Evolutionary conservation across 495 filamentous ascomycete genomes (phyloP).

Genomic region (Apodospora peruviana): DNA sequence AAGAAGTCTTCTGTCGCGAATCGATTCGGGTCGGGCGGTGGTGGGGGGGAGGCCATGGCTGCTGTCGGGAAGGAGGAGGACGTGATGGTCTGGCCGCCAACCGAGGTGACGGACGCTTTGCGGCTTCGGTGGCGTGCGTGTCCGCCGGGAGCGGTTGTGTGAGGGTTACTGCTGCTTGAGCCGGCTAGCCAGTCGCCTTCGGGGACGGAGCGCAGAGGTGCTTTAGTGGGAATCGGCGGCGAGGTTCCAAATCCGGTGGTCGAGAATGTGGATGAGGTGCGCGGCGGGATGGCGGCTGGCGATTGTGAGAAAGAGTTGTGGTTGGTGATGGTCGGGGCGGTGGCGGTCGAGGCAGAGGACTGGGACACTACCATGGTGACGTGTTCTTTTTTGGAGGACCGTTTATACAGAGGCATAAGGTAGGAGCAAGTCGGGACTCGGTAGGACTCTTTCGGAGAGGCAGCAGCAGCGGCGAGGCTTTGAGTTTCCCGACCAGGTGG

Average conservation of each 20-base stretch:
- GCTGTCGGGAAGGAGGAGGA: background rate
- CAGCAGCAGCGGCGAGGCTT: too few species aligned
- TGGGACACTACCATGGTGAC: constrained; percentile 22
- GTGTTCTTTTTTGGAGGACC: constrained; percentile 18
- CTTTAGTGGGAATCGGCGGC: constrained; percentile 28
- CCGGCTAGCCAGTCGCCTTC: constrained; percentile 50
- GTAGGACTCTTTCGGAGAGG: too few species aligned
- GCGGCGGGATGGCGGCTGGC: constrained; percentile 65
- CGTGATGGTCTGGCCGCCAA: constrained; percentile 17
- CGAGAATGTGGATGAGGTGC: constrained; percentile 57
- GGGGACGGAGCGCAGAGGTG: constrained; percentile 49
- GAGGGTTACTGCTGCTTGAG: background rate
- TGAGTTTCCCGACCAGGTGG: too few species aligned
- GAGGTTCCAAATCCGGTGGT: constrained; percentile 9
- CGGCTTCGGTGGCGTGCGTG: constrained; percentile 29
- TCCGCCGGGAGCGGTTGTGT: constrained; percentile 3
- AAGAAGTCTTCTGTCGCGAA: constrained; percentile 43
- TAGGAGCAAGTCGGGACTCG: background rate
- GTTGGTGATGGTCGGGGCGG: constrained; percentile 4
- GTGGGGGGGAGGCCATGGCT: constrained; percentile 8
- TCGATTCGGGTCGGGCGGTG: constrained; percentile 38
- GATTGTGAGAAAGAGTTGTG: constrained; percentile 42
- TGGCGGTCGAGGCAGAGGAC: constrained; percentile 5
- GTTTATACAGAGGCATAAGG: constrained; percentile 19
- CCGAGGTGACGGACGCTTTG: constrained; percentile 24